A percentile compares a stretch with the other conserved stretches of the same genome.
Evolutionary conservation across 2,329 filamentous ascomycete genomes (phyloP).

Genomic region (Trichothecium roseum): DNA sequence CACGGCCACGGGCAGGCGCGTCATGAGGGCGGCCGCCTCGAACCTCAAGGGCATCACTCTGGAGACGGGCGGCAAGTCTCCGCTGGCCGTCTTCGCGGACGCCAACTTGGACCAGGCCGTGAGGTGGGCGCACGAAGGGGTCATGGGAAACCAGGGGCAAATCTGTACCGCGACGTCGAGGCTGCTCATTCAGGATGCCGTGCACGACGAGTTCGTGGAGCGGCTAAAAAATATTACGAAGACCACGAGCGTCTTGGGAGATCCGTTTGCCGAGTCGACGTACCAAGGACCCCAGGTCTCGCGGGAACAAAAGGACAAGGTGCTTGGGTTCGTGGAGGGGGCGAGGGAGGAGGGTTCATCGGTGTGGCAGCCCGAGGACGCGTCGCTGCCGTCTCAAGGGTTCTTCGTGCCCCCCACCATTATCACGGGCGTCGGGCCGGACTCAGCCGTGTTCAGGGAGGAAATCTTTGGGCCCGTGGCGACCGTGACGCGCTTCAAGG

Average conservation of each 20-base stretch:
- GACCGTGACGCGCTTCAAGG: slow-evolving; percentile 13
- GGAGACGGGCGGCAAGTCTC: slow-evolving; percentile 51
- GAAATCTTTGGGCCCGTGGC: slow-evolving; percentile 22
- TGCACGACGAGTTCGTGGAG: slow-evolving; percentile 51
- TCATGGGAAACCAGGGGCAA: slow-evolving; percentile 48
- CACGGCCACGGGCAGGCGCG: slow-evolving; percentile 55
- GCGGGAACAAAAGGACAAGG: slow-evolving; percentile 50
- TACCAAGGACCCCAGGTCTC: slow-evolving; percentile 62
- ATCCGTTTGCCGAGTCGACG: slow-evolving; percentile 52
- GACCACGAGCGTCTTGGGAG: slow-evolving; percentile 47
- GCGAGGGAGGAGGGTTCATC: slow-evolving; percentile 48
- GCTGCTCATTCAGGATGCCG: slow-evolving; percentile 45
- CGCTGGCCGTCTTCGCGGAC: slow-evolving; percentile 49
- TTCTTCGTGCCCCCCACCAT: slow-evolving; percentile 19
- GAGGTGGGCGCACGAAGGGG: slow-evolving; percentile 31
- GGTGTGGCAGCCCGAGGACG: slow-evolving; percentile 19
- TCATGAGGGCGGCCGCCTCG: slow-evolving; percentile 57
- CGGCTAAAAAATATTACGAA: slow-evolving; percentile 48
- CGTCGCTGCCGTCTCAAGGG: slow-evolving; percentile 10
- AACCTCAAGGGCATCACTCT: slow-evolving; percentile 50
- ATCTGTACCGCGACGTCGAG: slow-evolving; percentile 50
- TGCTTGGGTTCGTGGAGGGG: slow-evolving; percentile 48
- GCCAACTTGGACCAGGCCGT: slow-evolving; percentile 54
- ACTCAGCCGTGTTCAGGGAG: slow-evolving; percentile 14
- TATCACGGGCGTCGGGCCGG: slow-evolving; percentile 13